phyloP scores from a whole-genome alignment of 1,139 yeast genomes.

The Meyerozyma athensensis region DNA sequence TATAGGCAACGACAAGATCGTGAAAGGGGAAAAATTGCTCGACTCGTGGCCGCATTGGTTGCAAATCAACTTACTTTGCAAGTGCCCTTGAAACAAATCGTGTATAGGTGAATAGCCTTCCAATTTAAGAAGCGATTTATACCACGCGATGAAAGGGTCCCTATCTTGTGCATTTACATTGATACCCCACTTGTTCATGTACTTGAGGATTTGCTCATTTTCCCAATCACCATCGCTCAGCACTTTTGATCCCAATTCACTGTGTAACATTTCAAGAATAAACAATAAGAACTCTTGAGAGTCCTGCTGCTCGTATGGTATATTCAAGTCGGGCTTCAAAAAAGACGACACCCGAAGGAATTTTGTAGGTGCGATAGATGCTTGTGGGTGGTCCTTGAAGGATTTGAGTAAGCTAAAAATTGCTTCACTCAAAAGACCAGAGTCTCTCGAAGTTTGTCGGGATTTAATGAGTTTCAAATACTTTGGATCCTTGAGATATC shows the following conservation, averaged over 20 bases:
- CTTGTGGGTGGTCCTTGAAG: slow-evolving; percentile 53
- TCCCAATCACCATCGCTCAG: slow-evolving; percentile 12
- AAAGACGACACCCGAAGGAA: slow-evolving; percentile 51
- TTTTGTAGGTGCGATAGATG: slow-evolving; percentile 60
- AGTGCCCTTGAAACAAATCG: slow-evolving; percentile 62
- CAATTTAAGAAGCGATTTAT: slow-evolving; percentile 39
- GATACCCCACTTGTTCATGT: slow-evolving; percentile 30
- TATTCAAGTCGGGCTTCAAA: slow-evolving; percentile 59
- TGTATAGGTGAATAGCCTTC: slow-evolving; percentile 67
- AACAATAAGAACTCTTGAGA: slow-evolving; percentile 71
- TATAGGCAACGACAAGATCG: slow-evolving; percentile 63
- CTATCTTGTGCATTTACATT: slow-evolving; percentile 29
- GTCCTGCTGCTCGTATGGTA: slow-evolving; percentile 74
- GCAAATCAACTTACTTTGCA: slow-evolving; percentile 60
- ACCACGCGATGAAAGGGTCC: slow-evolving; percentile 60
- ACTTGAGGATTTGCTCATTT: slow-evolving; percentile 19
- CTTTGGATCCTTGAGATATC: slow-evolving; percentile 33
- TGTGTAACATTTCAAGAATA: slow-evolving; percentile 63
- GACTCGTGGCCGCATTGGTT: slow-evolving; percentile 59
- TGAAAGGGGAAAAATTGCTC: slow-evolving; percentile 55
- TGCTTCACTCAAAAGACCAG: slow-evolving; percentile 44
- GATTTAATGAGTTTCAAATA: slow-evolving; percentile 18
- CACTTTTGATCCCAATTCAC: slow-evolving; percentile 46
- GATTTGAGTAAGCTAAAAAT: slow-evolving; percentile 37
- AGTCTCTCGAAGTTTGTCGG: slow-evolving; percentile 20